Base-by-base conservation (phyloP, 768 basidiomycete species). In the Trichaptum fuscoviolaceum region DNA sequence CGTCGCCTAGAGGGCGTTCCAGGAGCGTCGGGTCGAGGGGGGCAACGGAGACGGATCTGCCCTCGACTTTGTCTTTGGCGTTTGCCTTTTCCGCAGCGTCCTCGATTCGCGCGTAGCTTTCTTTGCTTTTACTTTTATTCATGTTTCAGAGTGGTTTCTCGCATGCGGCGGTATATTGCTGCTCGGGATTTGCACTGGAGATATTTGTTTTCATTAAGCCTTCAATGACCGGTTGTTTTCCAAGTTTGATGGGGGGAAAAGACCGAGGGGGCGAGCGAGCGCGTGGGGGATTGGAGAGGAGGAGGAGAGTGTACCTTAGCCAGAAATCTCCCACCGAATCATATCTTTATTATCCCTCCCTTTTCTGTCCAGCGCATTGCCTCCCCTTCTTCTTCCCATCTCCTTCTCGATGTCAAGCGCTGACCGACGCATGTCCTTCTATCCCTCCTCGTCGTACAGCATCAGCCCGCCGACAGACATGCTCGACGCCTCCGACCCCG, bases 401-500 rank as follows among this genome's bases (percentile, higher is more conserved):
- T 66, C 26, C 23, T 52, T 5, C 36, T 35, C 58, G 63, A n/a
- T 23, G 9, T 10, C 3, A 9, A 12, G 25, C 58, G 15, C 64
- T 64, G 7, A 27, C 58, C 36, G 1, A 1, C 42, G 42, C 42
- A 52, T 57, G 64, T 57, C 63, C 42, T 67, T 30, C 64, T 42
- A 62, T 68, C 67, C 63, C 69, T 64, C 65, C 64, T 63, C 42
- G 35, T 36, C 62, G 2, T 24, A 63, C 36, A 52, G 35, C n/a
- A 52, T 20, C 58, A 58, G 63, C 61, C 26, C 62, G 5, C 42
- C 42, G 42, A 15, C 42, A 3, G 15, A 12, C 42, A 52, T 62
- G 63, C 65, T 64, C 73, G 82, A 80, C 72, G 71, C 79, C 67
- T 73, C 78, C 63, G 79, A 83, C 60, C 71, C 81, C 68, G 85